Evolutionary conservation across 768 basidiomycete genomes (phyloP).

Genomic region (Lentinula sp.): DNA sequence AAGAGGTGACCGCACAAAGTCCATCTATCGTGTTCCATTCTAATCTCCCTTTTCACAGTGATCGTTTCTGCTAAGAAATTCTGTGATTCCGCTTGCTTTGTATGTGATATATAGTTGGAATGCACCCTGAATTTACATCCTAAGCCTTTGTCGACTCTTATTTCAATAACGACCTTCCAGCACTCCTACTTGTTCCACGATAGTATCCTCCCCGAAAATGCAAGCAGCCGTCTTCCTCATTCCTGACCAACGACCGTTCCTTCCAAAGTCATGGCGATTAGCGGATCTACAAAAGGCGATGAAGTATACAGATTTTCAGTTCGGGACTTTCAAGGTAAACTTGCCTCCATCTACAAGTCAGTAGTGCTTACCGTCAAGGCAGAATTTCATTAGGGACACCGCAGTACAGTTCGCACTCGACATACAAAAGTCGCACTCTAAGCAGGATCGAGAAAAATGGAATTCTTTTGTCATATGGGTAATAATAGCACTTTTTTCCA

Average conservation of each 20-base stretch:
- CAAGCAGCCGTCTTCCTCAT: background rate
- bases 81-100: background rate
- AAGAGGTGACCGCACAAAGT: conserved; percentile 52
- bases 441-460: background rate
- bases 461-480: background rate
- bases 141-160: background rate
- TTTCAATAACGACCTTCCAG: background rate
- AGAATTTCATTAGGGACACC: background rate
- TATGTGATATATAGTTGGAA: background rate
- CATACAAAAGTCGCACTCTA: background rate
- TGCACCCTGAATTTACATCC: background rate
- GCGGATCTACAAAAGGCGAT: background rate
- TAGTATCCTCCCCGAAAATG: background rate
- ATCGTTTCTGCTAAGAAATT: conserved; percentile 39
- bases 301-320: background rate
- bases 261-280: background rate
- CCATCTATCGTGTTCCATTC: background rate
- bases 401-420: background rate
- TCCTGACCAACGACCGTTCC: background rate
- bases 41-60: conserved; percentile 21
- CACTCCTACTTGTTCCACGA: background rate
- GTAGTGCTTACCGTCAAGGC: background rate
- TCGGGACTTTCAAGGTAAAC: background rate
- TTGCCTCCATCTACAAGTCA: background rate
- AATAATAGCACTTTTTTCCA: background rate